Evolutionary conservation across 1,284 basidiomycete genomes (phyloP), one percentile per base, ranked within the genome.

Genomic region (Taiwanofungus camphoratus): DNA sequence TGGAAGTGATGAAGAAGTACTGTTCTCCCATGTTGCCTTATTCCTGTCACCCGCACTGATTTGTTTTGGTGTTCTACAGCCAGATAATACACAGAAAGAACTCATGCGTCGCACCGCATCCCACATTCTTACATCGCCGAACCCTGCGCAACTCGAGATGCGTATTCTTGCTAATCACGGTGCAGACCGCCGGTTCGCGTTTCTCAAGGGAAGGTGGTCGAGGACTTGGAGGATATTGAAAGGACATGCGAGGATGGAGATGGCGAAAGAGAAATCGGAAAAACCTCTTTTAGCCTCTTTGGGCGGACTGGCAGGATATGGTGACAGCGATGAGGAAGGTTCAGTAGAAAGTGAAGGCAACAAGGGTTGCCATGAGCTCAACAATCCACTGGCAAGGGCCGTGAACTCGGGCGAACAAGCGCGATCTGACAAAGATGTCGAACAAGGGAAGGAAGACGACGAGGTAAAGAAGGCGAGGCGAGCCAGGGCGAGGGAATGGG

Each of bases 91-190:
- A 0, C 80, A 88, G 54, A 68, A 62, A 39, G 71, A 74, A 7
- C 69, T 93, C 20, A 92, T 94, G 80, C 64, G 68, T 7, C 78
- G 84, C 47, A 92, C 91, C 0, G 87, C 87, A 0, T 54, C 58
- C 5, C 82, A 88, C 49, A 59, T 93, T 12, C 57, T 73, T 9
- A 64, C 72, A 3, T 86, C 89, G 0, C 77, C 80, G 3, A 90
- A 92, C 54, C 73, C 86, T 4, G 76, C 79, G 0, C 77, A 88
- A 48, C 70, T 93, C 12, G 88, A 92, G 62, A 82, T 90, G 73
- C 77, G 88, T n/a, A 92, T 94, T 47, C 67, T 93, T 4, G 82
- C 90, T 4, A 90, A 93, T 53, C 79, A 93, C 54, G 82, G 87
- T 0, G 66, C 59, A 50, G 90, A 81, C 58, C 68, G 56, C 53